These are phyloP conservation scores for Aspergillus carbonarius DNA, from an alignment of 2,329 filamentous ascomycete genomes.

Conservation along the genomic window DNA sequence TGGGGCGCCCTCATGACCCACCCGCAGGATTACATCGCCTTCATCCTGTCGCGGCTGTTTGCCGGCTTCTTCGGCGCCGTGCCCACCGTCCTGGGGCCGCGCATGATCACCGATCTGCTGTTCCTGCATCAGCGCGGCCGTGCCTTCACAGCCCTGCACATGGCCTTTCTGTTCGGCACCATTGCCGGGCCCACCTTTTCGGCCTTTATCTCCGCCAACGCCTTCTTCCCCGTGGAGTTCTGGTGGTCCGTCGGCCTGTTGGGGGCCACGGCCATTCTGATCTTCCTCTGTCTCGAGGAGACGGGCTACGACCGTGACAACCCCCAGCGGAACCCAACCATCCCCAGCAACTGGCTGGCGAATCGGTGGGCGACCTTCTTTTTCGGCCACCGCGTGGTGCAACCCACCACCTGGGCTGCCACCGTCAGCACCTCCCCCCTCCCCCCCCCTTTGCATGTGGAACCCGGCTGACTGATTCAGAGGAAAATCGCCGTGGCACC, in stretches of 20 bases:
- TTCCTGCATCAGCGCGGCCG: constrained; percentile 46
- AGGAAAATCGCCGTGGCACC: constrained; percentile 21
- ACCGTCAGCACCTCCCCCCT: constrained; percentile 6
- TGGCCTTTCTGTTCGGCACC: constrained; percentile 39
- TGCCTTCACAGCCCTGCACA: constrained; percentile 40
- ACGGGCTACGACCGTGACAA: constrained; percentile 35
- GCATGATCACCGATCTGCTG: constrained; percentile 45
- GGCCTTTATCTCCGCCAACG: constrained; percentile 40
- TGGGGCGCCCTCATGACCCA: constrained; percentile 42
- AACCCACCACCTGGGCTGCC: constrained; percentile 15
- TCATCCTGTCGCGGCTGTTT: constrained; percentile 41
- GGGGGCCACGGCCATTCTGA: constrained; percentile 33
- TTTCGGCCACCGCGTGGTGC: constrained; percentile 22
- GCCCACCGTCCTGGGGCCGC: constrained; percentile 40
- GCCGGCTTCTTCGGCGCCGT: constrained; percentile 43
- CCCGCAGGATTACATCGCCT: constrained; percentile 35
- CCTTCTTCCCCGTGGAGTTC: constrained; percentile 41
- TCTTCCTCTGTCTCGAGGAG: constrained; percentile 43
- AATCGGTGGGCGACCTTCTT: constrained; percentile 31
- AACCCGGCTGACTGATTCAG: not conserved
- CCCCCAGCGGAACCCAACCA: constrained; percentile 15
- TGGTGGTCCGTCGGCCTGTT: constrained; percentile 47
- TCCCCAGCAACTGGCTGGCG: constrained; percentile 18
- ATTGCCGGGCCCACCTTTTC: constrained; percentile 41
- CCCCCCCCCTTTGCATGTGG: too few species aligned